Percentiles rank a stretch among this genome's conserved stretches.
These are phyloP conservation scores for Ganoderma resinaceum DNA, from an alignment of 1,284 basidiomycete species.

Conservation along the genomic window DNA sequence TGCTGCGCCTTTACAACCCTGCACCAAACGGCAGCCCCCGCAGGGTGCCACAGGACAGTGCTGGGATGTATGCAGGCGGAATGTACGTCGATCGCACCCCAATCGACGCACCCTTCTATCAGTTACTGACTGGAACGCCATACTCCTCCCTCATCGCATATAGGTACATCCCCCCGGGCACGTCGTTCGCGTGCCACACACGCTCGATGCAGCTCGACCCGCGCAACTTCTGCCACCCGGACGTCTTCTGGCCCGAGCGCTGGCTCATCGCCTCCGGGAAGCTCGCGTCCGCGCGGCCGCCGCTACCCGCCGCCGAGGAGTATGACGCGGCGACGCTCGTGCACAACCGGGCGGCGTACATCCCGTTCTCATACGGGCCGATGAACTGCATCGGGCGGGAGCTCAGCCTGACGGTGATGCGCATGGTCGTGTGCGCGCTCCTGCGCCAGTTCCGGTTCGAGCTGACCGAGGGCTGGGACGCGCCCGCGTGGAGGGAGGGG, in stretches of 20 bases:
- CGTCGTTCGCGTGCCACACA: background rate
- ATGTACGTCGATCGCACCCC: background rate
- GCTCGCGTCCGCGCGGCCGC: background rate
- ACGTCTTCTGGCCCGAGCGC: background rate
- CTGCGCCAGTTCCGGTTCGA: background rate
- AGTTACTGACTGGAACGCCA: background rate
- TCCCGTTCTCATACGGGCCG: background rate
- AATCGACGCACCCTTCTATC: background rate
- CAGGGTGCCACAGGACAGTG: background rate
- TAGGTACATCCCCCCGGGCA: background rate
- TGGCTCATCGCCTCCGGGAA: background rate
- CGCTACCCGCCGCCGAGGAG: background rate
- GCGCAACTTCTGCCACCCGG: background rate
- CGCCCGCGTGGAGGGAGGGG: background rate
- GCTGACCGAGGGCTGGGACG: background rate
- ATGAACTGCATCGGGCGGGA: background rate
- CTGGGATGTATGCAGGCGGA: background rate
- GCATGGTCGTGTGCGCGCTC: background rate
- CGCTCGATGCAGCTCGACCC: constrained; percentile 1
- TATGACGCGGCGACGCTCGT: background rate
- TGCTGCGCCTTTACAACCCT: background rate
- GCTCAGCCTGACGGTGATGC: background rate
- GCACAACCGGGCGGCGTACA: background rate
- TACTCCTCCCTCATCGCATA: background rate
- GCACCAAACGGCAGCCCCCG: background rate